A percentile compares a stretch with the other conserved stretches of the same genome.
These are phyloP conservation scores for Musa troglodytarum DNA, from an alignment of 176 grass and related monocot genomes.

Conservation along the genomic window DNA sequence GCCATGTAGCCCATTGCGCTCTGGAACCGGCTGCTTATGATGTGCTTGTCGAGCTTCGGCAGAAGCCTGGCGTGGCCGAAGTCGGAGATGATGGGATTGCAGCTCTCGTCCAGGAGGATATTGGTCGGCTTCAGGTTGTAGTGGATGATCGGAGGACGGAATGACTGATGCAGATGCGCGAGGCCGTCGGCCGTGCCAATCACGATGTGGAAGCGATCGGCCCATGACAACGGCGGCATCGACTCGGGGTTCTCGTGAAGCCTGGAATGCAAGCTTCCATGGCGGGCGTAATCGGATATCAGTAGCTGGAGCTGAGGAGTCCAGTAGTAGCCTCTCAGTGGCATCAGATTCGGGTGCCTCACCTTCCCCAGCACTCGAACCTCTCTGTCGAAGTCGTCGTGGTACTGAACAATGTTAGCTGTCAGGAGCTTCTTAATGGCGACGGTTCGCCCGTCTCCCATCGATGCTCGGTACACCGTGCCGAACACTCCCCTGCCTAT, in stretches of 20 bases:
- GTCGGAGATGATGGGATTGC: slow-evolving; percentile 61
- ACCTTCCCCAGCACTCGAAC: slow-evolving; percentile 74
- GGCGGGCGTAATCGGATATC: slow-evolving; percentile 59
- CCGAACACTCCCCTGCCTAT: slow-evolving; percentile 55
- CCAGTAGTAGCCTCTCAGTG: slow-evolving; percentile 92
- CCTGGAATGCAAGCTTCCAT: slow-evolving; percentile 68
- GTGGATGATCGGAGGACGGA: slow-evolving; percentile 83
- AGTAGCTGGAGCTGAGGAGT: slow-evolving; percentile 82
- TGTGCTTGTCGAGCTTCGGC: slow-evolving; percentile 36
- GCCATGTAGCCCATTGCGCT: slow-evolving; percentile 62
- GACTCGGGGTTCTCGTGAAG: slow-evolving; percentile 32
- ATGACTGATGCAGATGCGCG: slow-evolving; percentile 71
- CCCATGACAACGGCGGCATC: slow-evolving; percentile 42
- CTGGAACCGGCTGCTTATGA: slow-evolving; percentile 48
- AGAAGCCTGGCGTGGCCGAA: slow-evolving; percentile 73
- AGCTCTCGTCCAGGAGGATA: slow-evolving; percentile 65
- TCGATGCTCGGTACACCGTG: slow-evolving; percentile 48
- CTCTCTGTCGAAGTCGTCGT: slow-evolving; percentile 80
- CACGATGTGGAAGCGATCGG: slow-evolving; percentile 57
- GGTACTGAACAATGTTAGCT: slow-evolving; percentile 40
- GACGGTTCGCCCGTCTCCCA: slow-evolving; percentile 42
- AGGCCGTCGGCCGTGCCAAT: slow-evolving; percentile 56
- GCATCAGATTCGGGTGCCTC: slow-evolving; percentile 63
- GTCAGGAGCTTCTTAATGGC: slow-evolving; percentile 61
- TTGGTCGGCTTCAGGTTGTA: slow-evolving; percentile 95